Percentiles rank a stretch among this genome's conserved stretches.
Conservation (phyloP, 2,329 filamentous ascomycete genomes). For the Alternaria rosae region DNA sequence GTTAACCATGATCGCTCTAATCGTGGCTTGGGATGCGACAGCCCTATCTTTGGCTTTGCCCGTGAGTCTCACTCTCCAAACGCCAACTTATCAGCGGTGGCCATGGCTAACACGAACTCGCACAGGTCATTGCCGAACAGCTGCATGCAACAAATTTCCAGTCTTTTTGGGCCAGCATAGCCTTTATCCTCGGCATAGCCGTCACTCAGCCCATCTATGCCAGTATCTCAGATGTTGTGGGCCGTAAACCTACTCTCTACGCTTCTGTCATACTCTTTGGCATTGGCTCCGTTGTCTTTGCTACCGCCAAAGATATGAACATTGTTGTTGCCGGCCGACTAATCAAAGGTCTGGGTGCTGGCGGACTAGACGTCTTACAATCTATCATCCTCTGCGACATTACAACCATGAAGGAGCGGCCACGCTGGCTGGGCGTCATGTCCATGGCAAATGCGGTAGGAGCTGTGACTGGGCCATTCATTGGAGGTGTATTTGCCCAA, state of each 20-base stretch:
- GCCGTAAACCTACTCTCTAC: conserved; percentile 31
- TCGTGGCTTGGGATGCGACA: too few species aligned
- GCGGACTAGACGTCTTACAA: conserved; percentile 58
- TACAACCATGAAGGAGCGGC: conserved; percentile 58
- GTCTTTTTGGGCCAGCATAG: conserved; percentile 72
- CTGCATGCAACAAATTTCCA: too few species aligned
- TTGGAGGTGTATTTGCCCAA: conserved; percentile 57
- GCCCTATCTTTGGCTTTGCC: too few species aligned
- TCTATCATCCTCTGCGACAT: conserved; percentile 61
- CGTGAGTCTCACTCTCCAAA: too few species aligned
- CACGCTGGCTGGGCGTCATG: conserved; percentile 57
- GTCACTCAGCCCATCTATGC: conserved; percentile 42
- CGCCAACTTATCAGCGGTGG: too few species aligned
- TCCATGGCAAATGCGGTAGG: conserved; percentile 62
- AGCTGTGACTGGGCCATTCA: conserved; percentile 56
- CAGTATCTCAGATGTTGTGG: conserved; percentile 33
- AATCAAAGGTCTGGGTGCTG: conserved; percentile 61
- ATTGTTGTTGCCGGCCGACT: conserved; percentile 60
- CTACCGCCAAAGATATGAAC: conserved; percentile 53
- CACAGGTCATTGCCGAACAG: too few species aligned
- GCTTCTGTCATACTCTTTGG: conserved; percentile 52
- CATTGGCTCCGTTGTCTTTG: conserved; percentile 57
- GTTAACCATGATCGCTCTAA: too few species aligned
- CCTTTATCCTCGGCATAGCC: conserved; percentile 28
- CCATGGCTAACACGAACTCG: too few species aligned